Evolutionary conservation across 805 yeast genomes (phyloP).

Genomic region (Candida schatavii): DNA sequence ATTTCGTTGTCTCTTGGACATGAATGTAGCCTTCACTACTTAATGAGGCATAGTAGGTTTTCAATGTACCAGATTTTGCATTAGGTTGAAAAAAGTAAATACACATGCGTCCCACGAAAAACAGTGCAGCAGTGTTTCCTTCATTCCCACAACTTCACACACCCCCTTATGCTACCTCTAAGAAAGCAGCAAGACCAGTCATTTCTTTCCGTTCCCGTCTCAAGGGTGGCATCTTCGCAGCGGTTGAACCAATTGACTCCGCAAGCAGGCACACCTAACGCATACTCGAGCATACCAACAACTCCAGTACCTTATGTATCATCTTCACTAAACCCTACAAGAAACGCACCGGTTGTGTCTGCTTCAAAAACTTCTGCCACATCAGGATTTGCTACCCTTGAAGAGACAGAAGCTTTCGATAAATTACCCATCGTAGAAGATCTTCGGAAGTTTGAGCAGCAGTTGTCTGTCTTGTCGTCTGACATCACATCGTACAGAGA

Average conservation of each 20-base stretch:
- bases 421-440: conserved; percentile 30
- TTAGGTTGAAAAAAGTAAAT: too few relatives aligned
- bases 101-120: too few relatives aligned
- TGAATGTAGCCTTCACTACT: conserved; percentile 4
- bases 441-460: conserved; percentile 28
- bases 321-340: conserved; percentile 38
- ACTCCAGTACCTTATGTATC: conserved; percentile 30
- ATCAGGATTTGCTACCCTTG: conserved; percentile 14
- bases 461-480: conserved; percentile 24
- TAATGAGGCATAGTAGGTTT: too few relatives aligned
- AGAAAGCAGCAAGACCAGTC: conserved; percentile 22
- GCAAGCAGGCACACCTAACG: conserved; percentile 6
- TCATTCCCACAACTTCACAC: too few relatives aligned
- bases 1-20: conserved; percentile 2
- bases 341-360: conserved; percentile 25
- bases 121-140: too few relatives aligned
- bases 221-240: conserved; percentile 33
- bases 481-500: conserved; percentile 35
- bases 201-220: conserved; percentile 31
- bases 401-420: conserved; percentile 27
- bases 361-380: conserved; percentile 11
- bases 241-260: conserved; percentile 26
- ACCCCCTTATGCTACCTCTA: conserved; percentile 29
- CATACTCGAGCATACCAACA: conserved; percentile 22
- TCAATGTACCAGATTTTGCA: neutral